Evolutionary conservation across 768 basidiomycete genomes (phyloP), one percentile per base, ranked within the genome.

Genomic region (Kwoniella mangroviensis): DNA sequence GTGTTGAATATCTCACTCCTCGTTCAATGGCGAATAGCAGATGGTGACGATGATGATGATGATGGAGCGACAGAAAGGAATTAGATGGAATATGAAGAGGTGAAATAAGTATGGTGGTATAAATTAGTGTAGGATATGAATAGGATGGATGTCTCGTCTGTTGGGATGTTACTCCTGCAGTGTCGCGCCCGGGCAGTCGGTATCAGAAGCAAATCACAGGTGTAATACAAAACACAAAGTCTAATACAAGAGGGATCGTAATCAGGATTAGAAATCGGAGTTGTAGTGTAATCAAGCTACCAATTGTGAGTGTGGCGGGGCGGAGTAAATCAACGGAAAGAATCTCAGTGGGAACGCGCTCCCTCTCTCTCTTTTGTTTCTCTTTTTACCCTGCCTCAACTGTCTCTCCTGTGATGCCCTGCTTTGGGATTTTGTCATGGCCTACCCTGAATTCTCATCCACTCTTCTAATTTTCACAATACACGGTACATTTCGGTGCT

Each of bases 91-190:
- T 17, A 51, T 15, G 9, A 17, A 54, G 21, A 21, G 21, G 53
- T 24, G 24, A 54, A 51, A 24, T 54, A 54, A 54, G n/a, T 19
- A 54, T 54, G 21, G 49, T 54, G 21, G 9, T 21, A 22, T 54
- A 54, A 22, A n/a, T 19, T 54, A 54, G 21, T 60, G 15, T 60
- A 60, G 42, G 58, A 49, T 49, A 49, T 60, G 58, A 60, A 60
- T 60, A 24, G 58, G 58, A 11, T 19, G 58, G 34, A 6, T 60
- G 58, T 60, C 58, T 60, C 21, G 58, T 34, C 58, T 60, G 58
- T 19, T 26, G 15, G 22, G 58, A 60, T 34, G 21, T 42, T 7
- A 15, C 17, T 60, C 2, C 3, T 42, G 12, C 45, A 49, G 45
- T 49, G 13, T 13, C 45, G 45, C 45, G 19, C 45, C 45, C 45